Base-by-base conservation (phyloP, 2,329 filamentous ascomycete genomes). In the Exophiala alcalophila region DNA sequence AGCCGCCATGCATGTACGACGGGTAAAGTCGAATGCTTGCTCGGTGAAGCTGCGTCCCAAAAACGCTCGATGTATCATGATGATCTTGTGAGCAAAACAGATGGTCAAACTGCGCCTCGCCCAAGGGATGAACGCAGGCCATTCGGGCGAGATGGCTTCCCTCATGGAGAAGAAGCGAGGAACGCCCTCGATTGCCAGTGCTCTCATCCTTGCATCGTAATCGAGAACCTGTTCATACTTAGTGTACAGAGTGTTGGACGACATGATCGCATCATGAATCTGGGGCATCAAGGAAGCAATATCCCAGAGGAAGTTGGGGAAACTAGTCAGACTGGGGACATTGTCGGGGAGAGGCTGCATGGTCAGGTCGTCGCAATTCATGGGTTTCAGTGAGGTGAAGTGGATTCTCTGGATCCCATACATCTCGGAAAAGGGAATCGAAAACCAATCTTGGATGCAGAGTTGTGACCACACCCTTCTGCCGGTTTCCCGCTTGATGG, bases 401-500 rank as follows among this genome's bases (percentile, higher is more conserved):
- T 66, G 60, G 11, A 58, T 48, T 24, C 52, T 61, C 30, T 68
- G 62, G 24, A 68, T 59, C 3, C 55, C 58, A 31, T 67, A 67
- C 31, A 59, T 62, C 32, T 64, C 62, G 5, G 63, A 65, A 11
- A 67, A 68, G 3, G 65, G 63, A 1, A 64, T 65, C 6, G 61
- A 65, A 35, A 70, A 60, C 66, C 67, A 71, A 43, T 70, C 67
- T 47, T 69, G 67, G 14, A 62, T 60, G 26, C 59, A 62, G 6
- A 69, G 53, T 16, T 64, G 59, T 34, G 56, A 58, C 67, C 66
- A 70, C 1, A 63, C 48, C 23, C 65, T 54, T 10, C 65, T 59
- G 6, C 65, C 65, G 8, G 63, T 64, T 31, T 70, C 67, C 9
- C 47, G 39, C 27, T 48, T 50, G 29, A 53, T 46, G 11, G 43